Base-by-base conservation (phyloP, 805 yeast genomes). In the Clavispora vitiphila region DNA sequence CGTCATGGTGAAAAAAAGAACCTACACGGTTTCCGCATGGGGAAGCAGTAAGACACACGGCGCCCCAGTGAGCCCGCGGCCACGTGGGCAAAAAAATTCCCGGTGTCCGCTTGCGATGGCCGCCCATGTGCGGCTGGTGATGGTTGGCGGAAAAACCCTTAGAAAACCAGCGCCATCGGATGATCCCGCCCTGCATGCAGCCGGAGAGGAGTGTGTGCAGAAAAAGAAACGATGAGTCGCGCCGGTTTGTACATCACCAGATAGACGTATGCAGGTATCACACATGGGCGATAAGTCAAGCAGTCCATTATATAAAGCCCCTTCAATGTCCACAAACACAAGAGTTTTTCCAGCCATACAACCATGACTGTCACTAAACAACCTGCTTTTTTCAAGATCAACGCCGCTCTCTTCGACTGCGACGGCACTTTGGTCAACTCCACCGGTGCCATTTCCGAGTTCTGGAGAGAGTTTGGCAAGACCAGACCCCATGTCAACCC, bases 351-450 rank as follows among this genome's bases (percentile, higher is more conserved):
- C 14, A 19, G 4, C 8, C n/a, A 29, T 20, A 29, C 32, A 15
- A 44, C 14, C 36, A 51, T 51, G 56, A 48, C 54, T 10, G 18
- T 44, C 38, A 38, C 40, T 22, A 66, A 67, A 56, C 68, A 67
- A 60, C 72, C 72, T 31, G 73, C 72, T 51, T 52, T 60, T 47
- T 69, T 69, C 49, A 57, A 64, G 57, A 67, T 67, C 47, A 58
- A 69, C 55, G 74, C 73, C 49, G 74, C 74, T 39, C 76, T 85
- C 48, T 87, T 87, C 64, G 96, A 87, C 66, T 80, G 89, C 40
- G 96, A 87, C 61, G 96, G 96, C 40, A 87, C 96, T 22, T 70
- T 87, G 57, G 87, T 87, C 59, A 80, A 83, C 62, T 84, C 95
- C 31, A 86, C 90, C 45, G 80, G 79, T 41, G 87, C 93, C 44